These are phyloP conservation scores for Chlamydomonas eustigma DNA, from an alignment of 139 green algal species.

Conservation along the genomic window DNA sequence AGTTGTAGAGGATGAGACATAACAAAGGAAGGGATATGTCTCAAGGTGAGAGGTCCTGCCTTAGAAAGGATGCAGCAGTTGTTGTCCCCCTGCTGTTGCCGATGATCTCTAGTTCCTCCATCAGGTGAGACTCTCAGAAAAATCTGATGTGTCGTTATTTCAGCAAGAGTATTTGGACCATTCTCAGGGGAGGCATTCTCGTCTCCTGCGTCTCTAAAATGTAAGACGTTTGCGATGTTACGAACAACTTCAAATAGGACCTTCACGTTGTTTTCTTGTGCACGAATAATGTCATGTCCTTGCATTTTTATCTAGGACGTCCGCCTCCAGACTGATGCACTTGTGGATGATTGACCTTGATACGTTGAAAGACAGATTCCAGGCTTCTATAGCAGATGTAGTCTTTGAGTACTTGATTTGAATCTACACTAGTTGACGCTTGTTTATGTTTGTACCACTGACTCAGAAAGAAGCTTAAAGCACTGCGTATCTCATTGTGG, in stretches of 20 bases:
- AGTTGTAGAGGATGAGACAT: no score
- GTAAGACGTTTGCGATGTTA: neutral
- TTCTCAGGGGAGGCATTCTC: no score
- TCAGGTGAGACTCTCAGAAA: no score
- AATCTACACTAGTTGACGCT: constrained; percentile 19
- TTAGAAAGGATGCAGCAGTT: no score
- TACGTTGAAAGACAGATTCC: constrained; percentile 24
- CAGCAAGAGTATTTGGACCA: no score
- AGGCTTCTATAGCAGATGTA: constrained; percentile 38
- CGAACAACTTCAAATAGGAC: neutral
- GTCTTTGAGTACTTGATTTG: constrained; percentile 28
- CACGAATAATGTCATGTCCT: neutral
- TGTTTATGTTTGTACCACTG: constrained; percentile 47
- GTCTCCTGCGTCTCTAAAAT: no score
- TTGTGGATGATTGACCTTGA: constrained; percentile 5
- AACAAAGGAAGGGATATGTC: no score
- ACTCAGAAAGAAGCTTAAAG: constrained; percentile 47
- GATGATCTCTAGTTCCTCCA: no score
- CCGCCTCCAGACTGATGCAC: neutral
- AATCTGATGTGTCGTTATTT: no score
- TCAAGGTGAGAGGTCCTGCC: no score
- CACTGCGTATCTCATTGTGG: constrained; percentile 48
- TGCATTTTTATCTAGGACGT: neutral
- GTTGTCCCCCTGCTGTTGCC: no score
- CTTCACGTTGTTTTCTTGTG: neutral